Percentiles rank a stretch among this genome's conserved stretches.
Evolutionary conservation across 2,329 filamentous ascomycete species (phyloP).

Genomic region (Aspergillus uvarum): DNA sequence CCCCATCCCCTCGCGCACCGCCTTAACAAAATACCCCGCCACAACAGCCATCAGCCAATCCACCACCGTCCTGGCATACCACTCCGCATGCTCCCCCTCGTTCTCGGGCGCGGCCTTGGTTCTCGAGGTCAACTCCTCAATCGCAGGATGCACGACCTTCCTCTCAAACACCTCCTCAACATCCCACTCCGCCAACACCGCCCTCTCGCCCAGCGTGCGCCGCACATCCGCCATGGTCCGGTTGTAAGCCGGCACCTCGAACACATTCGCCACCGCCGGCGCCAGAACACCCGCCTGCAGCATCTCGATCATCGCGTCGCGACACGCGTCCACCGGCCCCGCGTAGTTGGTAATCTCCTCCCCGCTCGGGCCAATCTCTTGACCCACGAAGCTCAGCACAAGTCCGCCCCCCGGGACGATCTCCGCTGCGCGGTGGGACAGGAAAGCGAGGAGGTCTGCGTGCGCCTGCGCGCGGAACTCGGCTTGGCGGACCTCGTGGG

Average conservation of each 20-base stretch:
- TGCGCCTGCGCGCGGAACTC: background rate
- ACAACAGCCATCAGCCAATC: conserved; percentile 3
- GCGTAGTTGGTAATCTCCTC: background rate
- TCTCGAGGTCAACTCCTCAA: background rate
- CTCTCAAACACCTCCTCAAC: background rate
- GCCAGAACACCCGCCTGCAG: background rate
- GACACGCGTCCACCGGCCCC: background rate
- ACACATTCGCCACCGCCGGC: background rate
- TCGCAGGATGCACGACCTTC: background rate
- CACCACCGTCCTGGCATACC: background rate
- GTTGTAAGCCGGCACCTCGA: background rate
- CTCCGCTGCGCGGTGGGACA: background rate
- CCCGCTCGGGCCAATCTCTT: background rate
- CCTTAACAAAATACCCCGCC: conserved; percentile 4
- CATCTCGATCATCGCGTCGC: background rate
- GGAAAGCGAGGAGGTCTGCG: background rate
- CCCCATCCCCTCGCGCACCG: background rate
- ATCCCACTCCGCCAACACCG: background rate
- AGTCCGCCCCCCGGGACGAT: background rate
- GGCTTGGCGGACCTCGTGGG: background rate
- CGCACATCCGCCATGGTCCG: background rate
- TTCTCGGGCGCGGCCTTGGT: background rate
- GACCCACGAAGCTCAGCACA: background rate
- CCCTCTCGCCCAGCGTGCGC: background rate
- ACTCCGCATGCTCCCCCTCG: background rate